Conservation (phyloP, 2,329 filamentous ascomycete genomes). For the Cadophora luteo-olivacea region DNA sequence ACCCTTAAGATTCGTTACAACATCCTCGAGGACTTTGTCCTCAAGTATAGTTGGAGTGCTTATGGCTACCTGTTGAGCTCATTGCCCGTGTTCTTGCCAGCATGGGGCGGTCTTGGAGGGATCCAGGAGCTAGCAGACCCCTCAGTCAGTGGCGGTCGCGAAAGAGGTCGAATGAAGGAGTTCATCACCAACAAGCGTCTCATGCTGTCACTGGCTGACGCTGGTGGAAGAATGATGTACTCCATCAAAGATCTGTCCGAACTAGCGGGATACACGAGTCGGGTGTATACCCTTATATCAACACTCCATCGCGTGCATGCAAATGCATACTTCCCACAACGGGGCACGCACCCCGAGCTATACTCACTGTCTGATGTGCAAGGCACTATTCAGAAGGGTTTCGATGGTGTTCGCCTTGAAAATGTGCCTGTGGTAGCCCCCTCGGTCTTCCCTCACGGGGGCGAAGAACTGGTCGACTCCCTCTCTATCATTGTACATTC, state of each 20-base stretch:
- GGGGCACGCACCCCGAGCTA: constrained; percentile 74
- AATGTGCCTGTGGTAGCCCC: constrained; percentile 93
- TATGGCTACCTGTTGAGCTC: constrained; percentile 95
- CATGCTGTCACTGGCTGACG: constrained; percentile 96
- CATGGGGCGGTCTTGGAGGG: constrained; percentile 87
- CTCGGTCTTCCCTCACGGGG: constrained; percentile 84
- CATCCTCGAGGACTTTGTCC: constrained; percentile 96
- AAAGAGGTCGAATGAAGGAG: constrained; percentile 91
- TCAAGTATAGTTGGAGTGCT: constrained; percentile 99
- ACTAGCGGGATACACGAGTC: constrained; percentile 92
- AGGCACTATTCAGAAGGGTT: constrained; percentile 92
- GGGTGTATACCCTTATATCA: constrained; percentile 94
- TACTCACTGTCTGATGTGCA: constrained; percentile 92
- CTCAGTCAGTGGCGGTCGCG: constrained; percentile 62
- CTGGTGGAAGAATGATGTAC: constrained; percentile 99
- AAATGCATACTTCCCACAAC: constrained; percentile 78
- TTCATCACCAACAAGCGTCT: constrained; percentile 99
- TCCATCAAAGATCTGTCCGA: constrained; percentile 98
- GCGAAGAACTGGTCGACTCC: constrained; percentile 88
- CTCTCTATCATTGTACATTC: constrained; percentile 88
- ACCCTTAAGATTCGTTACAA: constrained; percentile 98
- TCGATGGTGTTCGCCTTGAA: constrained; percentile 92
- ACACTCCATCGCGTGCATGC: constrained; percentile 94
- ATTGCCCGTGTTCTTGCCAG: constrained; percentile 90
- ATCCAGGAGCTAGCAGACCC: constrained; percentile 67